These are phyloP conservation scores for Chaetomidium leptoderma DNA, from an alignment of 495 filamentous ascomycete species.

Conservation along the genomic window DNA sequence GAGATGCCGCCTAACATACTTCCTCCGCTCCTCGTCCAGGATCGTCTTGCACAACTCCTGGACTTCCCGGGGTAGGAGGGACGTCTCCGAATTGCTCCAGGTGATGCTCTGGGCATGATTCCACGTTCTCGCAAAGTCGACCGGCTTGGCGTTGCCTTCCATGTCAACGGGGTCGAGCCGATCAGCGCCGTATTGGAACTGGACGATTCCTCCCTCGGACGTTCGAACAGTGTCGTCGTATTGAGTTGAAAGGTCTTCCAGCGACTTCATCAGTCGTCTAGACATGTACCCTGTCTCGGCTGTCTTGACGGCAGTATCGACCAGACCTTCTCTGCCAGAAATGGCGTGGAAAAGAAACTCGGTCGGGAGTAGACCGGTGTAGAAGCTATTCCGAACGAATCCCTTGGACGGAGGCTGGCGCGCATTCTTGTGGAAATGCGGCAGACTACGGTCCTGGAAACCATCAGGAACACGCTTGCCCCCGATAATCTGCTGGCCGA, in stretches of 20 bases:
- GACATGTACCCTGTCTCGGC: slow-evolving; percentile 99
- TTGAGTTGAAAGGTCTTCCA: slow-evolving; percentile 86
- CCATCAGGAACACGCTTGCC: slow-evolving; percentile 91
- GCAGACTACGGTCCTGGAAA: slow-evolving; percentile 90
- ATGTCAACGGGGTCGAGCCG: slow-evolving; percentile 93
- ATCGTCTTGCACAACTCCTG: slow-evolving; percentile 57
- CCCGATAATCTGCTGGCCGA: slow-evolving; percentile 96
- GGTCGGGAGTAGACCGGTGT: slow-evolving; percentile 79
- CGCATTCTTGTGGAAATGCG: slow-evolving; percentile 91
- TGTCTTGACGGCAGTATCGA: slow-evolving; percentile 99
- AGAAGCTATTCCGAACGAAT: slow-evolving; percentile 97
- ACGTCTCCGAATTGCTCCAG: slow-evolving; percentile 67
- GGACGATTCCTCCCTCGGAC: slow-evolving; percentile 76
- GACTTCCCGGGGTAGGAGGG: slow-evolving; percentile 72
- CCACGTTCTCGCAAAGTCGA: slow-evolving; percentile 90
- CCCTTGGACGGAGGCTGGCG: slow-evolving; percentile 90
- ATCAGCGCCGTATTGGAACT: slow-evolving; percentile 96
- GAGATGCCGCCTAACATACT: slow-evolving; percentile 56
- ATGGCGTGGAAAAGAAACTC: slow-evolving; percentile 99
- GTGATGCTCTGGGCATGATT: slow-evolving; percentile 76
- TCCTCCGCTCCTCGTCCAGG: slow-evolving; percentile 60
- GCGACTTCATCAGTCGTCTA: slow-evolving; percentile 91
- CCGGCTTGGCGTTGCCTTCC: slow-evolving; percentile 90
- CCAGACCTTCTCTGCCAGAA: slow-evolving; percentile 94
- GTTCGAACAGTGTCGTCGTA: slow-evolving; percentile 96